A percentile compares a stretch with the other conserved stretches of the same genome.
Conservation (phyloP, 2,329 filamentous ascomycete genomes). For the Exophiala dermatitidis region DNA sequence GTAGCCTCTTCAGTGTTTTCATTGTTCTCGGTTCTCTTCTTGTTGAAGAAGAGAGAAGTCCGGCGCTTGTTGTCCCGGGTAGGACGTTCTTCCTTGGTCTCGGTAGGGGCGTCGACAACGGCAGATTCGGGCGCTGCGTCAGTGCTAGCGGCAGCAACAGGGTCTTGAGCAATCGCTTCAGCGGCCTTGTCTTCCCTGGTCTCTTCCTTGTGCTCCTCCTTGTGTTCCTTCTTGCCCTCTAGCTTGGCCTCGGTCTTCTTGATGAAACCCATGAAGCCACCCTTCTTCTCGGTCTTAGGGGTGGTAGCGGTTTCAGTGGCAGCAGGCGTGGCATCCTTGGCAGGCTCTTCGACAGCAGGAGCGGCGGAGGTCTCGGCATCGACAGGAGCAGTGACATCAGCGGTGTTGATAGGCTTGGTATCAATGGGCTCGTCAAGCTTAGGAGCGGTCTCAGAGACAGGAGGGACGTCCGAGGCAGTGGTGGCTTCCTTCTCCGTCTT, state of each 20-base stretch:
- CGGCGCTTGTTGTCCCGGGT: conserved; percentile 40
- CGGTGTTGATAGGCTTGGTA: conserved; percentile 36
- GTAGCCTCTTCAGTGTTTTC: conserved; percentile 39
- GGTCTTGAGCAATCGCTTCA: conserved; percentile 22
- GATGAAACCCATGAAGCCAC: conserved; percentile 29
- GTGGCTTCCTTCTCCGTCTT: conserved; percentile 44
- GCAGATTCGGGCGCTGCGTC: conserved; percentile 15
- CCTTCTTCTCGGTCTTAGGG: conserved; percentile 32
- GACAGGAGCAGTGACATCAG: conserved; percentile 41
- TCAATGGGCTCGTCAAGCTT: conserved; percentile 43
- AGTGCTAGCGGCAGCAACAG: conserved; percentile 21
- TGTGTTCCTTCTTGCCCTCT: conserved; percentile 26
- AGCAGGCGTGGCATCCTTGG: conserved; percentile 30
- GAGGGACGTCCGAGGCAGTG: conserved; percentile 42
- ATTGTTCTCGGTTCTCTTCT: conserved; percentile 43
- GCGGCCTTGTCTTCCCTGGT: conserved; percentile 27
- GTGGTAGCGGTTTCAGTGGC: conserved; percentile 29
- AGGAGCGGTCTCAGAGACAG: conserved; percentile 44
- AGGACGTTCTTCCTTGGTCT: conserved; percentile 37
- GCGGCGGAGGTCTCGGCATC: conserved; percentile 30
- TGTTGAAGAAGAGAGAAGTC: conserved; percentile 51
- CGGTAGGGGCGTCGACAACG: conserved; percentile 20
- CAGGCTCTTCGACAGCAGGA: conserved; percentile 28
- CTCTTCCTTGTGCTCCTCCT: conserved; percentile 26
- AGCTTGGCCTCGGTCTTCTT: conserved; percentile 31